These are phyloP conservation scores for Monascus purpureus DNA, from an alignment of 495 filamentous ascomycete species.

Conservation along the genomic window DNA sequence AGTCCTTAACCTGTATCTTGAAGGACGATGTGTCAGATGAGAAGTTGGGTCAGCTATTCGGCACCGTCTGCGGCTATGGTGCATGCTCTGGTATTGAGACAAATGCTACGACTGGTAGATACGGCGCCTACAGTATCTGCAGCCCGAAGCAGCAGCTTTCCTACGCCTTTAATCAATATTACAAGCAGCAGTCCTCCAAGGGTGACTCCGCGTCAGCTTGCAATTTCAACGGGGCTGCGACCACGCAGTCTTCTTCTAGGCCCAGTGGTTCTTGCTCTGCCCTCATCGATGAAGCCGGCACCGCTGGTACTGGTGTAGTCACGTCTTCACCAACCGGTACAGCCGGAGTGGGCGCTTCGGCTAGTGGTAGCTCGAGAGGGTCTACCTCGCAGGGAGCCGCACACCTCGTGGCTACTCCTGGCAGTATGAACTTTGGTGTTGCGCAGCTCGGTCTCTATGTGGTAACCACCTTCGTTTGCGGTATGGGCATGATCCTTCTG, in stretches of 20 bases:
- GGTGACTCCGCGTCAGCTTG: slow-evolving; percentile 44
- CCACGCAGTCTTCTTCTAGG: slow-evolving; percentile 29
- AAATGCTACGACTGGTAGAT: slow-evolving; percentile 57
- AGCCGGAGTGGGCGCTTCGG: slow-evolving; percentile 13
- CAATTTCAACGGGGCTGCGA: slow-evolving; percentile 59
- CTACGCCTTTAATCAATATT: slow-evolving; percentile 71
- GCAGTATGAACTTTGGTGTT: slow-evolving; percentile 41
- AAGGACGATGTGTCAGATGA: slow-evolving; percentile 30
- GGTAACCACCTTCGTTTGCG: slow-evolving; percentile 49
- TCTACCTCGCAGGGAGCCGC: slow-evolving; percentile 23
- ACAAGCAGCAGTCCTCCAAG: slow-evolving; percentile 40
- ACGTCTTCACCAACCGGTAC: slow-evolving; percentile 35
- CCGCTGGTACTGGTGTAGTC: slow-evolving; percentile 47
- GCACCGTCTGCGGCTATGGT: slow-evolving; percentile 51
- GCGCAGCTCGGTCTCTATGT: slow-evolving; percentile 50
- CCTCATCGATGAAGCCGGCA: slow-evolving; percentile 44
- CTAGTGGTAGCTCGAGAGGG: slow-evolving; percentile 3
- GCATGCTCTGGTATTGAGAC: slow-evolving; percentile 58
- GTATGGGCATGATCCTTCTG: slow-evolving; percentile 57
- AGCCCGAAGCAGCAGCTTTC: slow-evolving; percentile 58
- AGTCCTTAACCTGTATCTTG: slow-evolving; percentile 52
- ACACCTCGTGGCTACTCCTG: slow-evolving; percentile 13
- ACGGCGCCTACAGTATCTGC: slow-evolving; percentile 83
- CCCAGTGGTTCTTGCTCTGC: slow-evolving; percentile 36
- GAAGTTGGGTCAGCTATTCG: slow-evolving; percentile 53